Conservation (phyloP, 2,329 filamentous ascomycete species). For the Podosphaera leucotricha region DNA sequence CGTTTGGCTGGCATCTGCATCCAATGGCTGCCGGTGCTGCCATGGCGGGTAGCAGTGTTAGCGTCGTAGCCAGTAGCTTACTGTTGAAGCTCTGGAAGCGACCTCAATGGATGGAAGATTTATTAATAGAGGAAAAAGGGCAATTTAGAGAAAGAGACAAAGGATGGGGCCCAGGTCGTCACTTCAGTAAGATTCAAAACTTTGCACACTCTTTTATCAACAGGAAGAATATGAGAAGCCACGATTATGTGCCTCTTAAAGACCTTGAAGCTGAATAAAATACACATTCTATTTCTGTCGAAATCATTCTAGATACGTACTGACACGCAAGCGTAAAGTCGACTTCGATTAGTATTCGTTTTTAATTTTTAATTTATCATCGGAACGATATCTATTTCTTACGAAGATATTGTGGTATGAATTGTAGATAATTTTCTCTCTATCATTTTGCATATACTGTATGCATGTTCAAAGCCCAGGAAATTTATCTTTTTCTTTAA, state of each 20-base stretch:
- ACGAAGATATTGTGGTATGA: too few relatives aligned
- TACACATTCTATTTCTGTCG: neutral
- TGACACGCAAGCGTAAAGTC: too few relatives aligned
- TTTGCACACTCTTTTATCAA: slow-evolving; percentile 17
- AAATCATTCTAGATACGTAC: neutral
- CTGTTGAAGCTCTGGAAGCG: slow-evolving; percentile 70
- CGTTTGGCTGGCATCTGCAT: slow-evolving; percentile 67
- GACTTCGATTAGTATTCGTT: neutral
- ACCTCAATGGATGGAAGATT: slow-evolving; percentile 67
- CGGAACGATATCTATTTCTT: neutral
- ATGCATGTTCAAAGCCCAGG: too few relatives aligned
- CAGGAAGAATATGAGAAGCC: slow-evolving; percentile 21
- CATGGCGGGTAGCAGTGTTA: slow-evolving; percentile 80
- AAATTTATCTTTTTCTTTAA: too few relatives aligned
- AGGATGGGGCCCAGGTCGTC: slow-evolving; percentile 17
- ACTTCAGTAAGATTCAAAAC: slow-evolving; percentile 22
- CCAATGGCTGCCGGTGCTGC: slow-evolving; percentile 87
- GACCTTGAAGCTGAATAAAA: slow-evolving; percentile 10
- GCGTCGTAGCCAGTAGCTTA: slow-evolving; percentile 64
- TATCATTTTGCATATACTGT: too few relatives aligned
- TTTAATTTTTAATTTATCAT: neutral
- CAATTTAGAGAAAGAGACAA: slow-evolving; percentile 14
- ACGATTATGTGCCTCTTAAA: slow-evolving; percentile 34
- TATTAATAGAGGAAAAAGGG: slow-evolving; percentile 35
- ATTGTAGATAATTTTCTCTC: too few relatives aligned